phyloP scores from a whole-genome alignment of 257 asterid genomes.

The Solanum medicagineum region DNA sequence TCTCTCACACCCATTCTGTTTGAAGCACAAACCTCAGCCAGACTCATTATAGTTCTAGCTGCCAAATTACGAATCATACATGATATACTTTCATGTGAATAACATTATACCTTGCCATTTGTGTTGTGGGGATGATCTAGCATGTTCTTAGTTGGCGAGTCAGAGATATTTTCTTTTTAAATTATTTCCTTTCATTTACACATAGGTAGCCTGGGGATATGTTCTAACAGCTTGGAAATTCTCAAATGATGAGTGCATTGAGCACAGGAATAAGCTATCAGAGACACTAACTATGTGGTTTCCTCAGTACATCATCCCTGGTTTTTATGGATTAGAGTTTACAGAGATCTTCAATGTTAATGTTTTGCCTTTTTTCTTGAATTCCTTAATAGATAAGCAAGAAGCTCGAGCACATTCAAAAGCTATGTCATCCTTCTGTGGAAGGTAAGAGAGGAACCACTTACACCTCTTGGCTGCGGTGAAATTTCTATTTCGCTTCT shows the following conservation, averaged over 20 bases:
- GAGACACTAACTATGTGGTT: not conserved
- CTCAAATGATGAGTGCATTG: not conserved
- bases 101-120: not conserved
- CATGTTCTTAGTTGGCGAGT: not conserved
- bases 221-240: not conserved
- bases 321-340: not conserved
- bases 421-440: slow-evolving; percentile 79
- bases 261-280: not conserved
- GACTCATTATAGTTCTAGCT: not conserved
- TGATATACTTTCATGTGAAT: not conserved
- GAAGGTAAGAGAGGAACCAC: slow-evolving; percentile 46
- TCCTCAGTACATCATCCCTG: not conserved
- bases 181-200: not conserved
- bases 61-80: not conserved
- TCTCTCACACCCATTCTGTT: not conserved
- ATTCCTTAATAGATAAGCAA: slow-evolving; percentile 47
- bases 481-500: not conserved
- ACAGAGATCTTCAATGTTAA: not conserved
- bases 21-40: not conserved
- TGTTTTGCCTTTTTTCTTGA: not conserved
- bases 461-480: not conserved
- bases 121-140: not conserved
- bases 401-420: slow-evolving; percentile 81
- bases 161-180: not conserved
- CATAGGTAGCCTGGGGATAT: not conserved